phyloP scores from a whole-genome alignment of 306 rosid species.

The Acacia acuminata region DNA sequence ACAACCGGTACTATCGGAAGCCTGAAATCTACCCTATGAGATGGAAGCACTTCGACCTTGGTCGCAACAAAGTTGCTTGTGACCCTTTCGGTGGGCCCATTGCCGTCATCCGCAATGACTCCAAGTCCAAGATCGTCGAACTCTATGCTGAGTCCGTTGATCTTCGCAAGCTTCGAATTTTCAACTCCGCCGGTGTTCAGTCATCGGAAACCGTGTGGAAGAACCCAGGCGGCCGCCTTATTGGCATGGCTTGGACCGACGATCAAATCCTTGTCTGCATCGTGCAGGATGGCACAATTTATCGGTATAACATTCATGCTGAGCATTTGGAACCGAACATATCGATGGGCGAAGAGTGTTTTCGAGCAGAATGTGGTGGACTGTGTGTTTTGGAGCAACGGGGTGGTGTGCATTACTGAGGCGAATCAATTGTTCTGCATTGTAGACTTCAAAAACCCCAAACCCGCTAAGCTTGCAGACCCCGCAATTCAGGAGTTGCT shows the following conservation, averaged over 20 bases:
- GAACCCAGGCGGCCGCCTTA: slow-evolving; percentile 77
- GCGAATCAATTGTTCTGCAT: slow-evolving; percentile 63
- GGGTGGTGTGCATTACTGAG: slow-evolving; percentile 81
- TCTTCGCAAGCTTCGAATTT: slow-evolving; percentile 90
- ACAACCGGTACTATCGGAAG: too few species aligned
- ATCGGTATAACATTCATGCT: slow-evolving; percentile 72
- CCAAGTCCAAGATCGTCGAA: slow-evolving; percentile 98
- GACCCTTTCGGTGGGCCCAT: slow-evolving; percentile 94
- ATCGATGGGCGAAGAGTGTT: slow-evolving; percentile 81
- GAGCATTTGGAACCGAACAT: slow-evolving; percentile 66
- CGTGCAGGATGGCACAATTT: slow-evolving; percentile 92
- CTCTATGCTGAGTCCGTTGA: slow-evolving; percentile 94
- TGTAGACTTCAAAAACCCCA: slow-evolving; percentile 70
- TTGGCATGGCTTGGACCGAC: slow-evolving; percentile 87
- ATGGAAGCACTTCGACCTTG: slow-evolving; percentile 84
- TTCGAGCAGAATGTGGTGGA: slow-evolving; percentile 87
- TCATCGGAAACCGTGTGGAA: slow-evolving; percentile 85
- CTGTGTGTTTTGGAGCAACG: slow-evolving; percentile 86
- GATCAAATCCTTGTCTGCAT: slow-evolving; percentile 79
- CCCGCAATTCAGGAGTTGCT: too few species aligned
- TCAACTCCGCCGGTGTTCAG: slow-evolving; percentile 69
- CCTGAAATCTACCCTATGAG: slow-evolving; percentile 70
- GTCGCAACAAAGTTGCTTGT: slow-evolving; percentile 87
- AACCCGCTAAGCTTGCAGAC: slow-evolving; percentile 65
- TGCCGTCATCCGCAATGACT: slow-evolving; percentile 93